These are phyloP conservation scores for Rossbeevera mucosa DNA, from an alignment of 768 basidiomycete species.

Conservation along the genomic window DNA sequence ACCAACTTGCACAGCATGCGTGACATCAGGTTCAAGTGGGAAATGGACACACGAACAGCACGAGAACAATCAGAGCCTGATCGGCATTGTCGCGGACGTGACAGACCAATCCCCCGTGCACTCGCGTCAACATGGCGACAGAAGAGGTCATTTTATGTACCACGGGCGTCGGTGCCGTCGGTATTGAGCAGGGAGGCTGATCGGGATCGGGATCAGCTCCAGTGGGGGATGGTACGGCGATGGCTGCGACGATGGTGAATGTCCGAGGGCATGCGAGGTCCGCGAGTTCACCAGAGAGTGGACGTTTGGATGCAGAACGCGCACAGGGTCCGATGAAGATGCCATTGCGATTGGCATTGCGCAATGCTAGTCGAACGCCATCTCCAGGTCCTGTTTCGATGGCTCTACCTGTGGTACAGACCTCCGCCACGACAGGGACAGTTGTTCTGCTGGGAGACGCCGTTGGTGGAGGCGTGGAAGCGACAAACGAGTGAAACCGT, in stretches of 20 bases:
- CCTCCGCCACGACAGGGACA: too few species aligned
- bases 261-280: neutral
- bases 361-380: constrained; percentile 46
- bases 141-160: constrained; percentile 22
- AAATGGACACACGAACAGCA: too few species aligned
- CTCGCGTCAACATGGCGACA: constrained; percentile 20
- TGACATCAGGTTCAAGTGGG: too few species aligned
- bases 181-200: neutral
- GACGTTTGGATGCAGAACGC: too few species aligned
- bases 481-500: neutral
- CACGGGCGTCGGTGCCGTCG: constrained; percentile 16
- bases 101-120: constrained; percentile 34
- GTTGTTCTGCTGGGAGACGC: too few species aligned
- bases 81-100: constrained; percentile 68
- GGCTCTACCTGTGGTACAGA: neutral
- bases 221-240: neutral
- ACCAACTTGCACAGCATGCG: too few species aligned
- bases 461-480: too few species aligned
- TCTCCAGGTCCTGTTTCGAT: constrained; percentile 33
- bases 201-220: too few species aligned
- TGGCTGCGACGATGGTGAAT: neutral
- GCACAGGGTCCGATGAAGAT: constrained; percentile 4
- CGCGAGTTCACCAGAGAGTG: neutral
- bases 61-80: constrained; percentile 38
- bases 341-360: constrained; percentile 62